Conservation (phyloP, 2,329 filamentous ascomycete genomes). For the Cytospora leucostoma region DNA sequence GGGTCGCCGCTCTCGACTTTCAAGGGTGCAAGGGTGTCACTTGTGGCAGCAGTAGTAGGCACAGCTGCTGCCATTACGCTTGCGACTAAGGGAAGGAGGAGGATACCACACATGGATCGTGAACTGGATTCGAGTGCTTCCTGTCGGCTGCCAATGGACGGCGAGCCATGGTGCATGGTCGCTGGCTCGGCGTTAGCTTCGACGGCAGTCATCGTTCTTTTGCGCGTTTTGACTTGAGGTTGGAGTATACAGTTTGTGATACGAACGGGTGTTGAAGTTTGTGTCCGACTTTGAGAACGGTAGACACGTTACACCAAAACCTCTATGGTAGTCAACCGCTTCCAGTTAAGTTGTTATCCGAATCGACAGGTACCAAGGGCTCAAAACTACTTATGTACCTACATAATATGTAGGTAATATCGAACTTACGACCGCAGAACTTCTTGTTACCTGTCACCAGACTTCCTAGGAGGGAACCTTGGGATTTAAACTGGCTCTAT, state of each 20-base stretch:
- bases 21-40: neutral
- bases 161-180: neutral
- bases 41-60: neutral
- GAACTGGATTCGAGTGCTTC: neutral
- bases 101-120: neutral
- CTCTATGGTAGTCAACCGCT: neutral
- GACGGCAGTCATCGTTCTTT: neutral
- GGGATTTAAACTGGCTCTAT: too few species aligned
- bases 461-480: too few species aligned
- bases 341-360: neutral
- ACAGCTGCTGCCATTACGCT: neutral
- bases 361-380: neutral
- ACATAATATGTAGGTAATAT: too few species aligned
- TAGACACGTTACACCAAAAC: neutral
- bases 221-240: neutral
- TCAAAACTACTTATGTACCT: too few species aligned
- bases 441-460: too few species aligned
- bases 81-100: neutral
- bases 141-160: neutral
- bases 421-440: too few species aligned
- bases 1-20: neutral
- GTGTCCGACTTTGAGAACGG: neutral
- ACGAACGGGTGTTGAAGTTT: neutral
- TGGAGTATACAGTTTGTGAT: neutral
- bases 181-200: neutral